phyloP scores from a whole-genome alignment of 805 yeast species.

The Starmerella vitae region DNA sequence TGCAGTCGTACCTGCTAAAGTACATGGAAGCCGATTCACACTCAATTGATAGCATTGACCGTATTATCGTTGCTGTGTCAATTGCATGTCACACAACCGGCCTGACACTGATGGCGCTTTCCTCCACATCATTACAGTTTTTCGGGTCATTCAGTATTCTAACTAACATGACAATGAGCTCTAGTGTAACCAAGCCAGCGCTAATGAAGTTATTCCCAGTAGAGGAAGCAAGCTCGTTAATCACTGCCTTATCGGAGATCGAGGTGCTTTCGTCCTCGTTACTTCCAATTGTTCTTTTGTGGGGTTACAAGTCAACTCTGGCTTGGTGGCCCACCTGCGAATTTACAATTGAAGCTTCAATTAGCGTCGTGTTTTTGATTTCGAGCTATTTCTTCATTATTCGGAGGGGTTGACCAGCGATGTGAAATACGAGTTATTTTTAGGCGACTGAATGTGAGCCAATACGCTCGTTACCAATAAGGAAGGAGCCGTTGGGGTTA shows the following conservation, averaged over 20 bases:
- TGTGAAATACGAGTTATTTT: too few relatives aligned
- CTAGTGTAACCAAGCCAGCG: background rate
- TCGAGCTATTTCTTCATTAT: background rate
- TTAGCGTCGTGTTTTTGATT: background rate
- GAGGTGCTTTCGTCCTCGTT: background rate
- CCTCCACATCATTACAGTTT: background rate
- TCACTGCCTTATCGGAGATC: constrained; percentile 1
- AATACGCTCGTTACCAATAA: too few relatives aligned
- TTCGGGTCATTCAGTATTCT: background rate
- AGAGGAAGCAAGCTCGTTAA: background rate
- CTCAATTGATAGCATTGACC: background rate
- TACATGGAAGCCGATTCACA: background rate
- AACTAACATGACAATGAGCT: background rate
- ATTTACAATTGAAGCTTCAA: background rate
- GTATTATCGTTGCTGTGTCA: background rate
- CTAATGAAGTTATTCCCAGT: background rate
- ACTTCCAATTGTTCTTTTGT: background rate
- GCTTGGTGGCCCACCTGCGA: constrained; percentile 1
- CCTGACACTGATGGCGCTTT: background rate
- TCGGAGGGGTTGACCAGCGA: too few relatives aligned
- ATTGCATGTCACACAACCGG: background rate
- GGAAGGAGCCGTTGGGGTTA: too few relatives aligned
- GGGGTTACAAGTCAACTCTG: constrained; percentile 1
- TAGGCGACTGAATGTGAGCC: too few relatives aligned
- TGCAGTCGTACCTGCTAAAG: background rate